These are phyloP conservation scores for Rhamnella rubrinervis DNA, from an alignment of 331 rosid species.

Conservation along the genomic window DNA sequence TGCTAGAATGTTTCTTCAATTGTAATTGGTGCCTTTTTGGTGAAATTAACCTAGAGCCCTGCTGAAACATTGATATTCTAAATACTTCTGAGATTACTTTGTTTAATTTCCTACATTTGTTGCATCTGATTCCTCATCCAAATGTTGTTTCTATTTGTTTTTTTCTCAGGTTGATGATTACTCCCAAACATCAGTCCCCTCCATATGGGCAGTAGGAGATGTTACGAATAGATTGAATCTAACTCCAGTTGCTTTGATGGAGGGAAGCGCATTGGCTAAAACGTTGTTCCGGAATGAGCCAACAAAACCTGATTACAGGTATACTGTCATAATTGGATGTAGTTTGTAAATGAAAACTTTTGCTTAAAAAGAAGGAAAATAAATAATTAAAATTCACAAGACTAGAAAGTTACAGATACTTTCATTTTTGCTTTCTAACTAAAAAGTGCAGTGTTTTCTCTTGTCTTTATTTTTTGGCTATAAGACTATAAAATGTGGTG, in stretches of 20 bases:
- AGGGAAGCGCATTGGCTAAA: conserved; percentile 81
- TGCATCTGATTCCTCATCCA: not conserved
- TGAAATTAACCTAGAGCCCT: not conserved
- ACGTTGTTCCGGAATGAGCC: conserved; percentile 78
- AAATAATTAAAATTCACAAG: not conserved
- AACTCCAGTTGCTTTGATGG: conserved; percentile 99
- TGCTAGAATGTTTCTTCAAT: not conserved
- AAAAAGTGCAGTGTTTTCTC: not conserved
- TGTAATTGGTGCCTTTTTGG: not conserved
- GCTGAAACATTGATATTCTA: not conserved
- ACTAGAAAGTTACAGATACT: not conserved
- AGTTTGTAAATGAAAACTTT: not conserved
- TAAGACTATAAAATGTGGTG: not conserved
- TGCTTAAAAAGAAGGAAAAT: not conserved
- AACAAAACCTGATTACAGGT: conserved; percentile 94
- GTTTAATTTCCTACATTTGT: not conserved
- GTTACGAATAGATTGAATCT: conserved; percentile 89
- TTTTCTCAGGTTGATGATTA: conserved; percentile 79
- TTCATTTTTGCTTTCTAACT: too few relatives aligned
- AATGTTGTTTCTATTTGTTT: not conserved
- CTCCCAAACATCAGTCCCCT: conserved; percentile 87
- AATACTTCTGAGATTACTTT: not conserved
- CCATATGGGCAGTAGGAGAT: conserved; percentile 98
- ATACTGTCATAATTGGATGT: conserved; percentile 17
- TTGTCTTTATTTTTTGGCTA: not conserved